Conservation (phyloP, 352 stramenopile species). For the Poterioochromonas sp. region DNA sequence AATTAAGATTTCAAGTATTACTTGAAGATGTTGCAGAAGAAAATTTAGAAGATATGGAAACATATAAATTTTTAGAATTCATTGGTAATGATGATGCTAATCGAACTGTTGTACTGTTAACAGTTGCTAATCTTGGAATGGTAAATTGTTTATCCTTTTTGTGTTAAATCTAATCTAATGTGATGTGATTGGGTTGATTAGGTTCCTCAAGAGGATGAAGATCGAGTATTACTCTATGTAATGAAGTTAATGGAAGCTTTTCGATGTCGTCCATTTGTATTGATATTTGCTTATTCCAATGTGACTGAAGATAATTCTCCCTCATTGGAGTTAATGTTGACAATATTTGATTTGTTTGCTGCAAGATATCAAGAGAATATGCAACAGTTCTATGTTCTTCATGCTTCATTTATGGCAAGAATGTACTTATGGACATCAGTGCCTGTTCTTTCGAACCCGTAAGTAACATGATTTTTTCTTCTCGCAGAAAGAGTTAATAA, state of each 20-base stretch:
- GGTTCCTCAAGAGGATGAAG: background rate
- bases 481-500: too few species aligned
- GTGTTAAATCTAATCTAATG: too few species aligned
- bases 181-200: background rate
- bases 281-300: slow-evolving; percentile 1
- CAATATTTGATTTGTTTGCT: background rate
- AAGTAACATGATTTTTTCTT: too few species aligned
- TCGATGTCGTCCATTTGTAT: background rate
- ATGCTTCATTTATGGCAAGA: background rate
- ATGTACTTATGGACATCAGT: background rate
- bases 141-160: too few species aligned
- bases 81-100: background rate
- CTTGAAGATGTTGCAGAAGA: background rate
- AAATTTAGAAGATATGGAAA: background rate
- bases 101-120: background rate
- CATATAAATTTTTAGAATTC: background rate
- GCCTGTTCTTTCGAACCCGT: too few species aligned
- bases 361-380: background rate
- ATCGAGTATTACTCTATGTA: background rate
- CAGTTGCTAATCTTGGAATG: background rate
- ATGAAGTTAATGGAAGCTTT: background rate
- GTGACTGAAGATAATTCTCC: background rate
- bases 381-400: background rate
- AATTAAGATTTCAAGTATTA: background rate
- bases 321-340: background rate